Conservation (phyloP, 352 stramenopile species). For the Globisporangium ultimum region DNA sequence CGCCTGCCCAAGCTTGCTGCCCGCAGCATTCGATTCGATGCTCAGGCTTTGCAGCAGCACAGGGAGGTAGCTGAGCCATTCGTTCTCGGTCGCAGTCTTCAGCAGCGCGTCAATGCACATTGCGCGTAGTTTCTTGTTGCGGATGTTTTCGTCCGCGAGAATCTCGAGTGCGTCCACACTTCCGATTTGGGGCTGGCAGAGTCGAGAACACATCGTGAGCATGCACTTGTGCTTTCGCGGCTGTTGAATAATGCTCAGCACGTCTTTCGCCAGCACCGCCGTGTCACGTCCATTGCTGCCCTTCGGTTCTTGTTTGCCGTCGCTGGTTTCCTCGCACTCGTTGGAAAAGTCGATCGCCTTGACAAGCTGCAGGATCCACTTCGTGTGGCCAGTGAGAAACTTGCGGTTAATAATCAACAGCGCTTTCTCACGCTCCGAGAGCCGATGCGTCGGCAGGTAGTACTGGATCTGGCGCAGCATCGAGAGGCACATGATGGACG, state of each 20-base stretch:
- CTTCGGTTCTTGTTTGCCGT: conserved; percentile 18
- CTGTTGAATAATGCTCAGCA: conserved; percentile 60
- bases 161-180: conserved; percentile 81
- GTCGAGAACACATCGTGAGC: conserved; percentile 83
- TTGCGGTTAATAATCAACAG: conserved; percentile 77
- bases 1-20: conserved; percentile 63
- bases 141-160: conserved; percentile 64
- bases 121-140: conserved; percentile 46
- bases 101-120: conserved; percentile 66
- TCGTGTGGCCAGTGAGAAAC: conserved; percentile 74
- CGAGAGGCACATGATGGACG: conserved; percentile 86
- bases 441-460: conserved; percentile 71
- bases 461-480: conserved; percentile 89
- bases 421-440: conserved; percentile 70
- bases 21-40: conserved; percentile 54
- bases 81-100: conserved; percentile 64
- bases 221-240: conserved; percentile 79
- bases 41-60: conserved; percentile 75
- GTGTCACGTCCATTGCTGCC: conserved; percentile 20
- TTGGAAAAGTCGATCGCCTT: conserved; percentile 76
- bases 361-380: conserved; percentile 83
- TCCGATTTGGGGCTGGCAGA: conserved; percentile 69
- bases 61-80: conserved; percentile 77
- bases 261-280: conserved; percentile 43
- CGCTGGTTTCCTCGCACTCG: conserved; percentile 35